Base-by-base conservation (phyloP, 1,284 basidiomycete species). In the Sphaerobolus stellatus region DNA sequence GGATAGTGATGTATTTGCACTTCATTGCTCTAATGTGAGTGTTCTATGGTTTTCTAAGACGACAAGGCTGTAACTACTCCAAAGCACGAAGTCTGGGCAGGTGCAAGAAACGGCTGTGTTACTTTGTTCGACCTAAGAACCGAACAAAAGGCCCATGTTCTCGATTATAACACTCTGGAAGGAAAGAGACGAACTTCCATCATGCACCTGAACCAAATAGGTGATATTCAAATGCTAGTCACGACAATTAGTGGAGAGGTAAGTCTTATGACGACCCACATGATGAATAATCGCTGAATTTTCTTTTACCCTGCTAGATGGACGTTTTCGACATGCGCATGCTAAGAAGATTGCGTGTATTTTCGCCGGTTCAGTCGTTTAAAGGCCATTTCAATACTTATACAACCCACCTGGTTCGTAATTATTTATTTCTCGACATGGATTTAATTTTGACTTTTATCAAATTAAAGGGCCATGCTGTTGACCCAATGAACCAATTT, bases 251-350 rank as follows among this genome's bases (percentile, higher is more conserved):
- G 83, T 51, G 87, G 87, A 14, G 66, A 78, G 25, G 88, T 87
- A 58, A 59, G 78, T 71, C 18, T 28, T 14, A 46, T 50, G 48
- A 9, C 46, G 18, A 49, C 44, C 1, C 18, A 47, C 41, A 33
- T 49, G 24, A 4, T 30, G 14, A 56, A 6, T 9, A n/a, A 25
- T 28, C 30, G 18, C 14, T 51, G 50, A 29, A 25, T 48, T 58
- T 55, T 22, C 34, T 54, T 18, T 45, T 8, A 41, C 50, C 5
- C 25, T 28, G n/a, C 28, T 48, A 87, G 86, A 71, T 90, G n/a
- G 77, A 79, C 34, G 70, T 77, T 2, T 84, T 80, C 58, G 88
- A 90, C 66, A 67, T 86, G 45, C 81, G 88, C 9, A 87, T 81
- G 59, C 61, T 75, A 45, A 65, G 72, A 9, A 49, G 25, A 8